Percentiles rank a stretch among this genome's conserved stretches.
These are phyloP conservation scores for Thymus quinquecostatus DNA, from an alignment of 257 asterid species.

Conservation along the genomic window DNA sequence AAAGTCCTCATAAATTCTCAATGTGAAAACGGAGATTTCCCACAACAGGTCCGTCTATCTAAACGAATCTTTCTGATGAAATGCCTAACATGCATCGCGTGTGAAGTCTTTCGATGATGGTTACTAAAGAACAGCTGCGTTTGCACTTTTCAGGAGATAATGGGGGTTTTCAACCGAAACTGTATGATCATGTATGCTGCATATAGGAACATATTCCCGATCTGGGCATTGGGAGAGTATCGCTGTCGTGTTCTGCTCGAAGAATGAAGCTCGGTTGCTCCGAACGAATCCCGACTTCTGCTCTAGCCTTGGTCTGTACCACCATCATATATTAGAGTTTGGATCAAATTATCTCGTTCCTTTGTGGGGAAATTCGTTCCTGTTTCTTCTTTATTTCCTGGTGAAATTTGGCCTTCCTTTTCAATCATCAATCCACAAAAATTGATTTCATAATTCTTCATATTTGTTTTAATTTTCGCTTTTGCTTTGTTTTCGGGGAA, in stretches of 20 bases:
- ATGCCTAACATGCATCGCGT: too few relatives aligned
- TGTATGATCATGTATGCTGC: constrained; percentile 97
- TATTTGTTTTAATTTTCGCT: too few relatives aligned
- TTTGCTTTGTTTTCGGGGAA: too few relatives aligned
- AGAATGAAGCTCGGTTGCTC: constrained; percentile 33
- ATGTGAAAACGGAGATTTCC: constrained; percentile 89
- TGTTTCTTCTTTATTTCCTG: too few relatives aligned
- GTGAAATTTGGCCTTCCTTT: too few relatives aligned
- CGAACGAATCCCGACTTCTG: constrained; percentile 16
- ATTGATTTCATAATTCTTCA: too few relatives aligned
- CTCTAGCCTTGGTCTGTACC: constrained; percentile 19
- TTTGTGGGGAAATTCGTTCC: too few relatives aligned
- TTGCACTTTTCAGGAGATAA: constrained; percentile 62
- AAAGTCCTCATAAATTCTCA: constrained; percentile 84
- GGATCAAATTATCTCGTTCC: too few relatives aligned
- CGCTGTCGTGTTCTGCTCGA: constrained; percentile 49
- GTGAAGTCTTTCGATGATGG: too few relatives aligned
- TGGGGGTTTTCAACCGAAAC: constrained; percentile 88
- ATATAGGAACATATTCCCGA: constrained; percentile 83
- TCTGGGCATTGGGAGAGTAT: constrained; percentile 97
- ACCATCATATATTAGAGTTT: background rate
- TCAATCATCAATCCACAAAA: too few relatives aligned
- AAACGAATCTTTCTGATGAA: background rate
- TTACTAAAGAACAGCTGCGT: background rate
- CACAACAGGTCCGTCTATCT: constrained; percentile 68